Evolutionary conservation across 495 filamentous ascomycete species (phyloP).

Genomic region (Penicillium riverlandense): DNA sequence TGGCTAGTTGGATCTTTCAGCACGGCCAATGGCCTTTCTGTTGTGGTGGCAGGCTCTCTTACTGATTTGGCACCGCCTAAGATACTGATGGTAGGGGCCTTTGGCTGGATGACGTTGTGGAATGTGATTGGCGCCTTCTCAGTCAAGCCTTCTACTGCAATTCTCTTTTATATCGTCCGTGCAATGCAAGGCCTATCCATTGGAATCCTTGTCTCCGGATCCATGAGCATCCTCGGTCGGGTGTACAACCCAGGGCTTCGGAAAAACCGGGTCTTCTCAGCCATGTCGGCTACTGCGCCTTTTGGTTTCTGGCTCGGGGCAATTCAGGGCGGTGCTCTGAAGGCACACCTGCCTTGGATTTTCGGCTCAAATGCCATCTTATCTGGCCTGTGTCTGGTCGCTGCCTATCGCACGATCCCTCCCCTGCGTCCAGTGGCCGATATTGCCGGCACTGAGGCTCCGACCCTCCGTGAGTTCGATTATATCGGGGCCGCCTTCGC

Average conservation of each 20-base stretch:
- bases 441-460: constrained; percentile 12
- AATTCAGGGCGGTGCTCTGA: constrained; percentile 18
- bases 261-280: constrained; percentile 23
- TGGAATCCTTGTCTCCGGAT: constrained; percentile 19
- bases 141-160: constrained; percentile 20
- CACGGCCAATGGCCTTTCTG: constrained; percentile 35
- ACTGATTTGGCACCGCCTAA: constrained; percentile 36
- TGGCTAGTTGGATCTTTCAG: constrained; percentile 37
- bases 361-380: constrained; percentile 24
- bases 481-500: constrained; percentile 18
- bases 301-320: constrained; percentile 21
- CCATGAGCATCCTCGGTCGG: constrained; percentile 23
- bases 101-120: constrained; percentile 34
- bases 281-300: constrained; percentile 19
- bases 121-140: constrained; percentile 31
- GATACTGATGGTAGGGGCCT: constrained; percentile 31
- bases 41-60: constrained; percentile 35
- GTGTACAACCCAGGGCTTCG: constrained; percentile 22
- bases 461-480: constrained; percentile 19
- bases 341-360: constrained; percentile 19
- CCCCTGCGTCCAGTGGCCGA: constrained; percentile 15
- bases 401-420: constrained; percentile 17
- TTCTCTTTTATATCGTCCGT: constrained; percentile 22
- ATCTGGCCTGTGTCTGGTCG: constrained; percentile 8
- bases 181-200: constrained; percentile 25